phyloP scores from a whole-genome alignment of 2,329 filamentous ascomycete species.

The Colletotrichum tofieldiae region DNA sequence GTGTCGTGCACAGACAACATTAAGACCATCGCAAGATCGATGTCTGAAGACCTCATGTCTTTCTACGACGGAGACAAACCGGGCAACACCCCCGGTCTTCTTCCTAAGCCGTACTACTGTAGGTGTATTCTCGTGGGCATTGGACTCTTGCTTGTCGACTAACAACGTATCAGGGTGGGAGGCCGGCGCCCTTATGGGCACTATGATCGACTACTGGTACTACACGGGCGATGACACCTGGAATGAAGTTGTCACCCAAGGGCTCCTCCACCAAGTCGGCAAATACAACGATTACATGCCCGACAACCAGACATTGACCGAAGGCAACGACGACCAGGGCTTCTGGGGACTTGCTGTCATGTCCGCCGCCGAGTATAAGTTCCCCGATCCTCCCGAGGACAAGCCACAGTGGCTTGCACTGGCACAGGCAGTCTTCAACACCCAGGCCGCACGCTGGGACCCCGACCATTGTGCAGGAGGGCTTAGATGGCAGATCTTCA shows the following conservation, averaged over 20 bases:
- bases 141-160: not conserved
- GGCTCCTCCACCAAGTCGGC: conserved; percentile 82
- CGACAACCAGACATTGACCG: conserved; percentile 76
- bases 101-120: conserved; percentile 71
- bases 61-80: conserved; percentile 66
- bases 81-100: conserved; percentile 65
- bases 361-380: conserved; percentile 79
- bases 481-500: conserved; percentile 87
- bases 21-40: conserved; percentile 63
- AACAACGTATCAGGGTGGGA: conserved; percentile 72
- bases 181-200: conserved; percentile 79
- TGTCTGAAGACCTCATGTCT: conserved; percentile 60
- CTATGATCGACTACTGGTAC: conserved; percentile 88
- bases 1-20: conserved; percentile 61
- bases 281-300: conserved; percentile 84
- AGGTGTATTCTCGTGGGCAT: conserved; percentile 45
- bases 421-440: conserved; percentile 86
- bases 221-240: conserved; percentile 83
- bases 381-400: conserved; percentile 70
- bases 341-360: conserved; percentile 82
- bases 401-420: conserved; percentile 79
- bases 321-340: conserved; percentile 83
- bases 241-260: conserved; percentile 78
- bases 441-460: conserved; percentile 83
- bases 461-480: conserved; percentile 79